phyloP scores from a whole-genome alignment of 192 early-diverging fungal genomes.

The Chytriomyces sp. region DNA sequence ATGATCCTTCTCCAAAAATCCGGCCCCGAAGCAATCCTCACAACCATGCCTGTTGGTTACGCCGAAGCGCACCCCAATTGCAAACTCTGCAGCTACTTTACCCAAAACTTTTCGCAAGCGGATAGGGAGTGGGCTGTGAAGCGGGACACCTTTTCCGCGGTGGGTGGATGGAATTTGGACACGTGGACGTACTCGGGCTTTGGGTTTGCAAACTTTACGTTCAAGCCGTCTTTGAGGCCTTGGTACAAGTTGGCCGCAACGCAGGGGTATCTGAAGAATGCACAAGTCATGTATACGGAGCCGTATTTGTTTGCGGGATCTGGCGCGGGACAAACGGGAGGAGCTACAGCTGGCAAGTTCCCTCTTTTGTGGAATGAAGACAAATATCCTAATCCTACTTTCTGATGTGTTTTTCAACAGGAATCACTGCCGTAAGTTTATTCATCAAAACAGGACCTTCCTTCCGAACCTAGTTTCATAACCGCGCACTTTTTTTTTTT shows the following conservation, averaged over 20 bases:
- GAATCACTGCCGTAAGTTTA: not conserved
- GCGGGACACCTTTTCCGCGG: not conserved
- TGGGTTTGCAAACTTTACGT: not conserved
- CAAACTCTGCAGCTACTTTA: not conserved
- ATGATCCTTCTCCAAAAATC: constrained; percentile 2
- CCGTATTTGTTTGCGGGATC: constrained; percentile 6
- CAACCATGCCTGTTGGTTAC: not conserved
- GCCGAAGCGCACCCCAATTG: not conserved
- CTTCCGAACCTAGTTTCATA: constrained; percentile 5
- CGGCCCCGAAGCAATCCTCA: not conserved
- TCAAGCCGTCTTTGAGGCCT: not conserved
- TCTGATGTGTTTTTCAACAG: not conserved
- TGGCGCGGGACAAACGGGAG: constrained; percentile 6
- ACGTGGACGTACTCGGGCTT: not conserved
- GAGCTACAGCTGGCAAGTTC: constrained; percentile 11
- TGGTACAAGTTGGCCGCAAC: not conserved
- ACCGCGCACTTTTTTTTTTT: not conserved
- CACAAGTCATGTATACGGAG: not conserved
- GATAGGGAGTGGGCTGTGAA: not conserved
- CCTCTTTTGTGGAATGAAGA: not conserved
- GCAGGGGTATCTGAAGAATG: not conserved
- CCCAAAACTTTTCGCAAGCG: not conserved
- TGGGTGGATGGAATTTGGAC: not conserved
- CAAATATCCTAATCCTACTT: not conserved
- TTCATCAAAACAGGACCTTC: not conserved